Conservation (phyloP, 345 rosid species). For the Laguncularia racemosa region DNA sequence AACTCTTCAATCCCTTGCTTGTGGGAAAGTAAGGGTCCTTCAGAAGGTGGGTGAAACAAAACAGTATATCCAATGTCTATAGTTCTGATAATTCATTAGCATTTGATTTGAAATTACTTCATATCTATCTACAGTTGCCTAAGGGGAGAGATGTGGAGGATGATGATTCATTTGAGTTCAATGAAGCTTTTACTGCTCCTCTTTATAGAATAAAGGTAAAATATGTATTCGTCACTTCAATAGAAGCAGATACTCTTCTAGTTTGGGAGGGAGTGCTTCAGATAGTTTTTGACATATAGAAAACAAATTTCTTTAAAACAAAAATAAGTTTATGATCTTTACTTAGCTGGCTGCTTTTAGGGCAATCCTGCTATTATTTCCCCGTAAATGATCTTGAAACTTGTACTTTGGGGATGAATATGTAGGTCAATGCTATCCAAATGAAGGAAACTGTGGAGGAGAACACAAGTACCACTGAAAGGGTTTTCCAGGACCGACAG, state of each 20-base stretch:
- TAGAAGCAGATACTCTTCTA: too few relatives aligned
- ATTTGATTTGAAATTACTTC: neutral
- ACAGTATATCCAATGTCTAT: neutral
- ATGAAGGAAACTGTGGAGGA: constrained; percentile 99
- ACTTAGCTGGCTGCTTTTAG: neutral
- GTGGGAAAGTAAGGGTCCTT: constrained; percentile 94
- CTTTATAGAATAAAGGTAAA: constrained; percentile 83
- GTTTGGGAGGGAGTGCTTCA: too few relatives aligned
- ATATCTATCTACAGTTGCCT: constrained; percentile 46
- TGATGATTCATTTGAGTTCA: constrained; percentile 76
- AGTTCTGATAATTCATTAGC: constrained; percentile 1
- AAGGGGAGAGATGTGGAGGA: constrained; percentile 96
- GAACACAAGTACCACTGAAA: constrained; percentile 91
- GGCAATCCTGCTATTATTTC: too few relatives aligned
- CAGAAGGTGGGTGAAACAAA: constrained; percentile 47
- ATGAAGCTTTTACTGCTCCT: constrained; percentile 71
- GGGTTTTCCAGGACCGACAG: constrained; percentile 98
- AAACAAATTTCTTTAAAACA: too few relatives aligned
- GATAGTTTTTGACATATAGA: too few relatives aligned
- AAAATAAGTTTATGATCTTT: neutral
- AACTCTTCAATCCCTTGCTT: constrained; percentile 95
- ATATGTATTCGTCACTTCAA: neutral
- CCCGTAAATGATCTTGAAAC: neutral
- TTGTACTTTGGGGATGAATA: constrained; percentile 8
- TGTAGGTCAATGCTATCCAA: constrained; percentile 97